Conservation (phyloP, 495 filamentous ascomycete species). For the Glonium stellatum region DNA sequence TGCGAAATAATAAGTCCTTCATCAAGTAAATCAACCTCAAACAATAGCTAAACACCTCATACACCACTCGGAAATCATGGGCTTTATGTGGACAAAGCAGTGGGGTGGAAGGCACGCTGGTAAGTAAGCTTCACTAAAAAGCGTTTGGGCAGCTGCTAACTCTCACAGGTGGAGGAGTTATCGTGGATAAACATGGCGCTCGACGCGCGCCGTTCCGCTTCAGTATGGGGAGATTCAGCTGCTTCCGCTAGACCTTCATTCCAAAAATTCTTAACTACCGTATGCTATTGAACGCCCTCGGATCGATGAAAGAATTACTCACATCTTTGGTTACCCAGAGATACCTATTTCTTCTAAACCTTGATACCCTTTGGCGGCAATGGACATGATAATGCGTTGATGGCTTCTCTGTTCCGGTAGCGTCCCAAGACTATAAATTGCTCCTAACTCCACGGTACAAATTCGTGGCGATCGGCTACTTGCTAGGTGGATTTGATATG, state of each 20-base stretch:
- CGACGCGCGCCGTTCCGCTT: slow-evolving; percentile 37
- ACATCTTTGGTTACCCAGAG: no score
- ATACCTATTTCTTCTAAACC: no score
- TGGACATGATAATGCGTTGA: no score
- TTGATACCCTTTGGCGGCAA: no score
- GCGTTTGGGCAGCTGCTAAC: not conserved
- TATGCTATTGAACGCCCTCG: not conserved
- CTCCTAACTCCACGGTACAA: no score
- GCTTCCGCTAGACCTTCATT: slow-evolving; percentile 29
- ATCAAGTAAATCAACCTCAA: not conserved
- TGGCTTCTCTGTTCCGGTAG: no score
- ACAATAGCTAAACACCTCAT: not conserved
- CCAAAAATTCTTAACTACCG: not conserved
- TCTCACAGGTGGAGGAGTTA: slow-evolving; percentile 29
- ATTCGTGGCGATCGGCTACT: no score
- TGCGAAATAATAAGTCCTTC: not conserved
- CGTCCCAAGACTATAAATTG: no score
- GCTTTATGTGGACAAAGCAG: slow-evolving; percentile 32
- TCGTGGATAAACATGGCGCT: slow-evolving; percentile 37
- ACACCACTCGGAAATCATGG: slow-evolving; percentile 19
- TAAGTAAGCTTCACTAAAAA: slow-evolving; percentile 3
- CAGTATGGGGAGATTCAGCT: slow-evolving; percentile 35
- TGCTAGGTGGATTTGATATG: no score
- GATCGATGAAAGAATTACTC: no score
- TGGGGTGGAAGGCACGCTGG: slow-evolving; percentile 30